phyloP scores from a whole-genome alignment of 768 basidiomycete genomes.

The Lactifluus rugatus region DNA sequence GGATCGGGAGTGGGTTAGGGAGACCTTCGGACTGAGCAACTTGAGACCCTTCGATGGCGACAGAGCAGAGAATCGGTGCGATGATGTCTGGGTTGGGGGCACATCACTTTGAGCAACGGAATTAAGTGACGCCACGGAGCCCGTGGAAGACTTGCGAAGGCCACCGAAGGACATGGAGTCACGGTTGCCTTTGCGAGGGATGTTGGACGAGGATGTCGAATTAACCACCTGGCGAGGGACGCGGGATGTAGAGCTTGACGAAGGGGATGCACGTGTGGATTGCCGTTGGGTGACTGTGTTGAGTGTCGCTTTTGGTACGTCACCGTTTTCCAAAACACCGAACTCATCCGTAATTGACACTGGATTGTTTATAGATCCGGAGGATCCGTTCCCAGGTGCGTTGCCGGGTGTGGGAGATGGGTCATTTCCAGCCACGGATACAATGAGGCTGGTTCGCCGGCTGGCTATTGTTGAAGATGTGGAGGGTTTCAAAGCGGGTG shows the following conservation, averaged over 20 bases:
- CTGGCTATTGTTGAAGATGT: constrained; percentile 34
- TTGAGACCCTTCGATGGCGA: constrained; percentile 82
- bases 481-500: constrained; percentile 58
- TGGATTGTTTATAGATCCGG: constrained; percentile 16
- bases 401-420: constrained; percentile 47
- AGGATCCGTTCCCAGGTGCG: constrained; percentile 24
- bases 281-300: constrained; percentile 37
- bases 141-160: constrained; percentile 73
- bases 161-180: constrained; percentile 74
- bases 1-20: constrained; percentile 45
- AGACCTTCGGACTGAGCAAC: constrained; percentile 69
- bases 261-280: constrained; percentile 59
- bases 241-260: constrained; percentile 42
- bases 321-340: constrained; percentile 63
- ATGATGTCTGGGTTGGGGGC: constrained; percentile 25
- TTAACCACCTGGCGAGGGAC: constrained; percentile 56
- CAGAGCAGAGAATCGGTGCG: constrained; percentile 69
- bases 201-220: constrained; percentile 34
- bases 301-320: constrained; percentile 39
- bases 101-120: constrained; percentile 37
- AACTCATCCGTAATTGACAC: constrained; percentile 51
- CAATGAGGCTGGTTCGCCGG: constrained; percentile 59
- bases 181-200: constrained; percentile 57
- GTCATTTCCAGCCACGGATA: constrained; percentile 45
- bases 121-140: constrained; percentile 63